Conservation (phyloP, 352 stramenopile genomes). For the Phytopythium sindhum region DNA sequence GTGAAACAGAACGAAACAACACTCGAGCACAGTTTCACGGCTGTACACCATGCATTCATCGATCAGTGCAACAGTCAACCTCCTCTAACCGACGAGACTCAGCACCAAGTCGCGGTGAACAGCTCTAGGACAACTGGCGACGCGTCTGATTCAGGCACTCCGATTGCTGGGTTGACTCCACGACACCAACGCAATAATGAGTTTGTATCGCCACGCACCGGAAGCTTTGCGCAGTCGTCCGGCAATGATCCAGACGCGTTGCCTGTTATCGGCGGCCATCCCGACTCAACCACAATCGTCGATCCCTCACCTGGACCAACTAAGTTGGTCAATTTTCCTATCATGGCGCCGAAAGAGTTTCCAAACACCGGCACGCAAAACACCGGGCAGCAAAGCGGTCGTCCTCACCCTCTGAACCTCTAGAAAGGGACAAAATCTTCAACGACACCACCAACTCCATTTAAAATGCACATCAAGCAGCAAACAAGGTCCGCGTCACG, state of each 20-base stretch:
- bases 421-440: background rate
- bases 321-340: background rate
- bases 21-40: background rate
- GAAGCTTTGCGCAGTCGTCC: background rate
- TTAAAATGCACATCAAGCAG: background rate
- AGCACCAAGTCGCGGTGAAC: background rate
- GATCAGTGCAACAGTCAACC: background rate
- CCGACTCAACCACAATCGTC: background rate
- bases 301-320: background rate
- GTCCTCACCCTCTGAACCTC: background rate
- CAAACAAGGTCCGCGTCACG: background rate
- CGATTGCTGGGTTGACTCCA: background rate
- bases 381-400: background rate
- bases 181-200: background rate
- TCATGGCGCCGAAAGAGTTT: background rate
- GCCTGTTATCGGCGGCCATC: background rate
- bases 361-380: background rate
- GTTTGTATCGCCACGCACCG: no score
- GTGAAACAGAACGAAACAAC: background rate
- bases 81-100: background rate
- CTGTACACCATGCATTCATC: background rate
- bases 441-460: background rate
- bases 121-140: background rate
- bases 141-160: no score
- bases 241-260: background rate